Evolutionary conservation across 2,329 filamentous ascomycete species (phyloP).

Genomic region (Amauroascus verrucosus): DNA sequence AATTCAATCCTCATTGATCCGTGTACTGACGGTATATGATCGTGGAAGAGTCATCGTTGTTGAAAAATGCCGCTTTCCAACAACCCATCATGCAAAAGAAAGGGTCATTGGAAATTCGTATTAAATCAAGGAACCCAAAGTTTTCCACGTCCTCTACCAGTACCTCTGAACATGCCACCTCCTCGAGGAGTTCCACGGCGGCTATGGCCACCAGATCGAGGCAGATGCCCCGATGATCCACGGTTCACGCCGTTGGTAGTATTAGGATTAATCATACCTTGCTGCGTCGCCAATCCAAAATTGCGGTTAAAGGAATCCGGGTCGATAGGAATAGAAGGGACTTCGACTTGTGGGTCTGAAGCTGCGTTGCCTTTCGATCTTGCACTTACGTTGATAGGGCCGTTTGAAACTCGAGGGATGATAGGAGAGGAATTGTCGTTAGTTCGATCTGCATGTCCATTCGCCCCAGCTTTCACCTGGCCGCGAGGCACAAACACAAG

Average conservation of each 20-base stretch:
- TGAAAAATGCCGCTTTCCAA: slow-evolving; percentile 6
- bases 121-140: slow-evolving; percentile 37
- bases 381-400: slow-evolving; percentile 4
- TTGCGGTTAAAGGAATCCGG: slow-evolving; percentile 40
- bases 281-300: slow-evolving; percentile 25
- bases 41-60: not conserved
- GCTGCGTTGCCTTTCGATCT: slow-evolving; percentile 19
- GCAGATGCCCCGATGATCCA: slow-evolving; percentile 27
- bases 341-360: slow-evolving; percentile 30
- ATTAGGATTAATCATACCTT: slow-evolving; percentile 24
- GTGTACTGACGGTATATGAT: slow-evolving; percentile 1
- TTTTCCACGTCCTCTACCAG: slow-evolving; percentile 33
- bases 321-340: slow-evolving; percentile 40
- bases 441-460: slow-evolving; percentile 14
- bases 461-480: slow-evolving; percentile 28
- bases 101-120: slow-evolving; percentile 7
- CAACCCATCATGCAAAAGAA: not conserved
- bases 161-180: slow-evolving; percentile 27
- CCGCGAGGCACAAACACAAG: slow-evolving; percentile 39
- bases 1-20: not conserved
- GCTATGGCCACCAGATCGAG: slow-evolving; percentile 23
- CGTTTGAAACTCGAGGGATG: slow-evolving; percentile 5
- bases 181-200: slow-evolving; percentile 30
- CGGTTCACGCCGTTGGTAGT: slow-evolving; percentile 21
- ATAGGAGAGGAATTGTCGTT: slow-evolving; percentile 20